Evolutionary conservation across 2,329 filamentous ascomycete genomes (phyloP), one percentile per base, ranked within the genome.

Genomic region (Hypocreales sp.): DNA sequence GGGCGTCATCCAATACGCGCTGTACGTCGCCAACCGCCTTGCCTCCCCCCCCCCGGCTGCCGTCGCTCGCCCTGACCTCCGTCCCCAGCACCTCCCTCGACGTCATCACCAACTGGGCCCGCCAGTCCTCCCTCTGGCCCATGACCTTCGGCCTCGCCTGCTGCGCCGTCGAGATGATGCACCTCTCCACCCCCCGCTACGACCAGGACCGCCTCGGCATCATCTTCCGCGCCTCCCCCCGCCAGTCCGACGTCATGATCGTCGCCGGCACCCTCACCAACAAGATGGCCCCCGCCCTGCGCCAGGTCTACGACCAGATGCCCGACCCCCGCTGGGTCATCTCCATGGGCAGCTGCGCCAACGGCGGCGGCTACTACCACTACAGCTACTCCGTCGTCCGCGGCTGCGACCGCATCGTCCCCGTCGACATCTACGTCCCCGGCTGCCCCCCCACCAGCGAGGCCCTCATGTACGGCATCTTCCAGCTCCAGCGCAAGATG

Each of bases 281-380:
- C 66, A 93, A 93, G 64, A 93, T 93, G 84, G 83, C 82, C 1
- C 82, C 84, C 3, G 84, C 84, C 19, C 61, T 93, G 47, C 68
- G 84, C 53, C 81, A 90, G 58, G 78, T 92, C 35, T 93, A 93
- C 60, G 84, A 93, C 54, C 84, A 92, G 63, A 92, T 92, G 83
- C 82, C 83, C 17, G 83, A 92, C 18, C 83, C 83, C 12, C 68
- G 79, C 47, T 92, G 82, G 82, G 82, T 87, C 41, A 53, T 72
- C 44, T 80, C 73, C 41, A 87, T 87, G 80, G 80, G 80, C 9
- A 80, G 73, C 45, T 87, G 80, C 51, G 80, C 80, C 34, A 86
- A 86, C 53, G 80, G 80, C 27, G 80, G 80, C 35, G 80, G 80
- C 29, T 87, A 87, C 59, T 86, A 87, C 52, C 80, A 87, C 56